These are phyloP conservation scores for Fusarium denticulatum DNA, from an alignment of 2,329 filamentous ascomycete genomes.

Conservation along the genomic window DNA sequence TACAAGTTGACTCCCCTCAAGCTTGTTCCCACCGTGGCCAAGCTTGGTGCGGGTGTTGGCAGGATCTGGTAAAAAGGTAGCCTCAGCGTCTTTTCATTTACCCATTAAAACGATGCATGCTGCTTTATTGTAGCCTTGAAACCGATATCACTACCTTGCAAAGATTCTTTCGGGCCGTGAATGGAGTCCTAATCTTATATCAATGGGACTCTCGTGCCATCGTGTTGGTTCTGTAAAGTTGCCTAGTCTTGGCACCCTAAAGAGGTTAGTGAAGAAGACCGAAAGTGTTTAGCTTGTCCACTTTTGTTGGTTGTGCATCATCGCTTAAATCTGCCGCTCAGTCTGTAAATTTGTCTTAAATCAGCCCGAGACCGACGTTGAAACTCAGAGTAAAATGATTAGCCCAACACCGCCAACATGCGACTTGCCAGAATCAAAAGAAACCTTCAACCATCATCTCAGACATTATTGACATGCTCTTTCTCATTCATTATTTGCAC, in stretches of 20 bases:
- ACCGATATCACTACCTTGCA: background rate
- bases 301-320: background rate
- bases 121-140: background rate
- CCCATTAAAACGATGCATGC: background rate
- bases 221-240: background rate
- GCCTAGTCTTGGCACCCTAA: background rate
- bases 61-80: conserved; percentile 44
- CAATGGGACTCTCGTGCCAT: background rate
- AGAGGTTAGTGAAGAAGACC: background rate
- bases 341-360: background rate
- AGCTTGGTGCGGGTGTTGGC: conserved; percentile 57
- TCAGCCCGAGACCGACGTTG: background rate
- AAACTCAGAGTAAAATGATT: background rate
- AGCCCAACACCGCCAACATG: background rate
- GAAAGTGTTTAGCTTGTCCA: background rate
- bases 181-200: background rate
- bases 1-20: conserved; percentile 59
- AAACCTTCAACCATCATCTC: background rate
- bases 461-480: background rate
- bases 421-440: background rate
- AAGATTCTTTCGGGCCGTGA: background rate
- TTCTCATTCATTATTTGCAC: background rate
- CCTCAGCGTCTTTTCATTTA: fast-evolving
- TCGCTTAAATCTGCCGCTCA: background rate
- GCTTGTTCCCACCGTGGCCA: conserved; percentile 54